A percentile compares a stretch with the other conserved stretches of the same genome.
phyloP scores from a whole-genome alignment of 805 yeast species.

The Suhomyces sp. region DNA sequence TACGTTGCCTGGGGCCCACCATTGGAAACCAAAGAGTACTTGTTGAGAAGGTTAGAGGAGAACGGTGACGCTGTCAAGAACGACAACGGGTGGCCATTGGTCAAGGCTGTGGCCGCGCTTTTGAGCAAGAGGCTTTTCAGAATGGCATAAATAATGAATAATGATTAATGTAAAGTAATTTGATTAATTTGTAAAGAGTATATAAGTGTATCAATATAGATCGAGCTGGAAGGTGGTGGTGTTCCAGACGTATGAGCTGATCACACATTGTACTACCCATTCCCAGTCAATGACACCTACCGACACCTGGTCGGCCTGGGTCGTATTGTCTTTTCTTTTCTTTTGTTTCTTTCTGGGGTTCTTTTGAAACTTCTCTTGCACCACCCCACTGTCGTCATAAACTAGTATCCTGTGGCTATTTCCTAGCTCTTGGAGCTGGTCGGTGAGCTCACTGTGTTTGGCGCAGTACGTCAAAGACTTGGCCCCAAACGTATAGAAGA shows the following conservation, averaged over 20 bases:
- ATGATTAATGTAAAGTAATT: not conserved
- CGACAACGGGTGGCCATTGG: constrained; percentile 75
- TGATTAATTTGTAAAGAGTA: too few species aligned
- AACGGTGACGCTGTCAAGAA: constrained; percentile 91
- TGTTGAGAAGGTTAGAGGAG: constrained; percentile 87
- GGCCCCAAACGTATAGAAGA: constrained; percentile 48
- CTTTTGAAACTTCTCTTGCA: not conserved
- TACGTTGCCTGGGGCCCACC: constrained; percentile 99
- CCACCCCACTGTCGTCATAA: constrained; percentile 24
- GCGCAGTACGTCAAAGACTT: constrained; percentile 16
- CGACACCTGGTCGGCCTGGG: constrained; percentile 1
- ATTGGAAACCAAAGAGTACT: constrained; percentile 84
- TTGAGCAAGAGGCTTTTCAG: constrained; percentile 24
- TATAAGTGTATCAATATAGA: not conserved
- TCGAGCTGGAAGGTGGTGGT: constrained; percentile 12
- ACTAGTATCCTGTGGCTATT: constrained; percentile 15
- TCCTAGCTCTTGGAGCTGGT: constrained; percentile 3
- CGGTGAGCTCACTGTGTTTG: constrained; percentile 6
- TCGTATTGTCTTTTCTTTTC: not conserved
- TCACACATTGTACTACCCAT: constrained; percentile 64
- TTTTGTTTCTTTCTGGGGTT: not conserved
- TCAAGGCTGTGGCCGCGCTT: constrained; percentile 46
- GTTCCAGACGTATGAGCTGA: constrained; percentile 36
- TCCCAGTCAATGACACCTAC: constrained; percentile 52
- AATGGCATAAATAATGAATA: constrained; percentile 6